Evolutionary conservation across 1,284 basidiomycete species (phyloP), one percentile per base, ranked within the genome.

Genomic region (Austropuccinia psidii): DNA sequence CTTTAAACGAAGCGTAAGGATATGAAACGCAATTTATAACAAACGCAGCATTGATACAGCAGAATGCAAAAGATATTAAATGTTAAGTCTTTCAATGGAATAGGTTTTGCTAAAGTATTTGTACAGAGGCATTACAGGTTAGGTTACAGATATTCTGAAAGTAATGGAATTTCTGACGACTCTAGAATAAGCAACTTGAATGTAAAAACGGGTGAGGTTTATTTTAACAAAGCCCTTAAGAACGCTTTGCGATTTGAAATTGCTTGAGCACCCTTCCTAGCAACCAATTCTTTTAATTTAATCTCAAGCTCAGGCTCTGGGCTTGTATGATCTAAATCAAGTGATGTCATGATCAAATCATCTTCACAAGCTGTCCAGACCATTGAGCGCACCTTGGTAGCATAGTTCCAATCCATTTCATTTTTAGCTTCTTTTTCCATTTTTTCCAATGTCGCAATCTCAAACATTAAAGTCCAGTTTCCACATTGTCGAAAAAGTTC

Each of bases 391-490:
- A 62, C 29, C 19, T 41, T 15, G 4, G 19, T 9, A n/a, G 4
- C 13, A 17, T 61, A 61, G 13, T 41, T 17, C 4, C 17, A 33
- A 2, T 15, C 43, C 6, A 37, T 17, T 6, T 9, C 58, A 11
- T 61, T 24, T 43, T 61, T 11, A 13, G 39, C 6, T 41, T 61
- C 21, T 19, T 61, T 15, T 17, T 69, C 66, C 11, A 55, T 24
- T 33, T 24, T 24, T 47, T 45, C 57, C n/a, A 69, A 35, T 19
- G 52, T 69, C 15, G 52, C 49, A 8, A 69, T 52, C 45, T 69
- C 66, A 33, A 69, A 69, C 52, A 69, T 55, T 52, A 69, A 19
- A 27, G 66, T 27, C 66, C 66, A 69, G 31, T 69, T 52, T 0
- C 66, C 66, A 58, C 66, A 69, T 58, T 58, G 50, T 27, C 57